phyloP scores from a whole-genome alignment of 2,329 filamentous ascomycete species.

The Colletotrichum sp. region DNA sequence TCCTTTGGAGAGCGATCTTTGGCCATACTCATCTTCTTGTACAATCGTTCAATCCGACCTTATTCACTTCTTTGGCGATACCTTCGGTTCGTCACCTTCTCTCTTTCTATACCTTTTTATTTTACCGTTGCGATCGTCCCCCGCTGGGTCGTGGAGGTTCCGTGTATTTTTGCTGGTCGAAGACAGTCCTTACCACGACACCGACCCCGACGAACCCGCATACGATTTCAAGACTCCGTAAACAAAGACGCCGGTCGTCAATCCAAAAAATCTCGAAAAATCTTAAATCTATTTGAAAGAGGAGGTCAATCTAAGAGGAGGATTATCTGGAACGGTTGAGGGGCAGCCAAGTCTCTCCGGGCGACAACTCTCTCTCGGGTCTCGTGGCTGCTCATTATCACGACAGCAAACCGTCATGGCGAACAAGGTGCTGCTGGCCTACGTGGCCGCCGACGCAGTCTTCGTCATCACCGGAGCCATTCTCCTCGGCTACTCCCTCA shows the following conservation, averaged over 20 bases:
- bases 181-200: conserved; percentile 20
- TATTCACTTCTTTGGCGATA: conserved; percentile 14
- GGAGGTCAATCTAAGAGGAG: neutral
- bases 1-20: neutral
- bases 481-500: conserved; percentile 59
- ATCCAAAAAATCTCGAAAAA: neutral
- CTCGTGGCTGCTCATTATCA: conserved; percentile 25
- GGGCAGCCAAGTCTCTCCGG: conserved; percentile 23
- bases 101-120: neutral
- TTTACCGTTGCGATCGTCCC: conserved; percentile 5
- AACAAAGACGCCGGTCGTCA: conserved; percentile 43
- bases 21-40: conserved; percentile 14
- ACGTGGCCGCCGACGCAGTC: conserved; percentile 51
- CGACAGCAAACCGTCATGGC: conserved; percentile 43
- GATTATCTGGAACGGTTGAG: neutral
- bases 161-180: conserved; percentile 19
- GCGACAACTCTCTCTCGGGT: conserved; percentile 17
- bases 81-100: conserved; percentile 8
- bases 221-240: neutral
- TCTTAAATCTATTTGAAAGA: neutral
- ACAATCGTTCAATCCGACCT: conserved; percentile 10
- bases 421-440: conserved; percentile 58
- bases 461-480: conserved; percentile 59
- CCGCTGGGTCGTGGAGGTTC: conserved; percentile 18
- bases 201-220: neutral